Percentiles rank a stretch among this genome's conserved stretches.
phyloP scores from a whole-genome alignment of 257 asterid genomes.

The Oldenlandia corymbosa region DNA sequence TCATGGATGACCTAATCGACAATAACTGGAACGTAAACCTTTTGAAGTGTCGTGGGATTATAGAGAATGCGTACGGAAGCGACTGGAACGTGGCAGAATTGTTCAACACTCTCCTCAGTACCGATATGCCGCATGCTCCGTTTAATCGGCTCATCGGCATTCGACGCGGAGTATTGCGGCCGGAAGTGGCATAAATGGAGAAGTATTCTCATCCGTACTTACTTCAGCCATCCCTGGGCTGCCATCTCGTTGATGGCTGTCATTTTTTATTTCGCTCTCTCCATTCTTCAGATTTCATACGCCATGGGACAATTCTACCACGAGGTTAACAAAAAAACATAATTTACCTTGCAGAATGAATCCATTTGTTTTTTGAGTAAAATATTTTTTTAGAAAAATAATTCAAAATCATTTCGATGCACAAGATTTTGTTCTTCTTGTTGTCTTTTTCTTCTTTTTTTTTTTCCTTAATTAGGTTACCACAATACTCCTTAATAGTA shows the following conservation, averaged over 20 bases:
- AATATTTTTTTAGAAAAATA: too few species aligned
- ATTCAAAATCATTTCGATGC: too few species aligned
- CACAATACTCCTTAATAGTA: too few species aligned
- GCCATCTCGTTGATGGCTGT: not conserved
- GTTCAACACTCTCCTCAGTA: slow-evolving; percentile 47
- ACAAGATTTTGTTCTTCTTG: too few species aligned
- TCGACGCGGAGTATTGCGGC: not conserved
- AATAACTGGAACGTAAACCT: slow-evolving; percentile 39
- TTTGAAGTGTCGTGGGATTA: slow-evolving; percentile 28
- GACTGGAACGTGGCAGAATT: slow-evolving; percentile 43
- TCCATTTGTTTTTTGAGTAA: too few species aligned
- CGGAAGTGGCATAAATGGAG: not conserved
- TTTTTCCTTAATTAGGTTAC: too few species aligned
- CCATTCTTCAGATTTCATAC: not conserved
- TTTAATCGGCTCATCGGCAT: slow-evolving; percentile 10
- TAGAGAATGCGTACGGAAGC: slow-evolving; percentile 48
- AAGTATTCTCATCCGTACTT: not conserved
- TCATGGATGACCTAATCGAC: slow-evolving; percentile 53
- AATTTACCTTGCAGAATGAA: too few species aligned
- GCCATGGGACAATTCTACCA: not conserved
- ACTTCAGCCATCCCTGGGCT: slow-evolving; percentile 2
- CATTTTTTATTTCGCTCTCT: not conserved
- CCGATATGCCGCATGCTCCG: slow-evolving; percentile 37
- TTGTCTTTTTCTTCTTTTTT: too few species aligned
- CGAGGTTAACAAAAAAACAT: too few species aligned